Percentiles rank a stretch among this genome's conserved stretches.
These are phyloP conservation scores for Myxozyma kluyveri DNA, from an alignment of 805 yeast genomes.

Conservation along the genomic window DNA sequence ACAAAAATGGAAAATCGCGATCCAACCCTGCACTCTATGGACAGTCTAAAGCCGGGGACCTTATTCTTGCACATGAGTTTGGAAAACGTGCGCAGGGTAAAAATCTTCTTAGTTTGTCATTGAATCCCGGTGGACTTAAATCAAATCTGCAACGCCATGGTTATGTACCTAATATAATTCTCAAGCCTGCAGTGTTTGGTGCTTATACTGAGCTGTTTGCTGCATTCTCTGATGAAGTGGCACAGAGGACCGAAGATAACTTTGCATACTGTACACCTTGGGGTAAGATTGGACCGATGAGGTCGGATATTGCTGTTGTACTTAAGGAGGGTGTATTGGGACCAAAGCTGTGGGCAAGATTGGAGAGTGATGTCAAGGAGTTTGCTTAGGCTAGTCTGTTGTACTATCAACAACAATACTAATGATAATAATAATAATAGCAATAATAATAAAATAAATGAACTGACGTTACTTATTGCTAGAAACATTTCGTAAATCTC, in stretches of 20 bases:
- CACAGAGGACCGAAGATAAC: too few species aligned
- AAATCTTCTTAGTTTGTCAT: constrained; percentile 4
- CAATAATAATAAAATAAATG: too few species aligned
- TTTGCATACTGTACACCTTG: too few species aligned
- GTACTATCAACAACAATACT: too few species aligned
- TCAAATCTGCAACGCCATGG: constrained; percentile 3
- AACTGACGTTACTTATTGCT: too few species aligned
- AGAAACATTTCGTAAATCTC: too few species aligned
- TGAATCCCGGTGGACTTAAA: constrained; percentile 14
- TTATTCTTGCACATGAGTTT: constrained; percentile 20
- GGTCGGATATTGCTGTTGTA: too few species aligned
- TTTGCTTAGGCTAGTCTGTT: too few species aligned
- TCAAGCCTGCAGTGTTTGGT: constrained; percentile 38
- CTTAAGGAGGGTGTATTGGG: too few species aligned
- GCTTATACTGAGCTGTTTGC: constrained; percentile 46
- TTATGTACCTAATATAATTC: not conserved
- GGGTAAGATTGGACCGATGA: too few species aligned
- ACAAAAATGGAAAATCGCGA: constrained; percentile 14
- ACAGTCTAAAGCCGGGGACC: constrained; percentile 45
- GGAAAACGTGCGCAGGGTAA: constrained; percentile 2
- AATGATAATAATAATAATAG: too few species aligned
- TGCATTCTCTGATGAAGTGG: constrained; percentile 42
- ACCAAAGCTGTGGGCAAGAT: constrained; percentile 10
- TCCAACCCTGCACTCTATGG: constrained; percentile 39
- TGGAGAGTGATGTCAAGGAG: constrained; percentile 11